phyloP scores from a whole-genome alignment of 129 eudicot genomes.

The Centella asiatica region DNA sequence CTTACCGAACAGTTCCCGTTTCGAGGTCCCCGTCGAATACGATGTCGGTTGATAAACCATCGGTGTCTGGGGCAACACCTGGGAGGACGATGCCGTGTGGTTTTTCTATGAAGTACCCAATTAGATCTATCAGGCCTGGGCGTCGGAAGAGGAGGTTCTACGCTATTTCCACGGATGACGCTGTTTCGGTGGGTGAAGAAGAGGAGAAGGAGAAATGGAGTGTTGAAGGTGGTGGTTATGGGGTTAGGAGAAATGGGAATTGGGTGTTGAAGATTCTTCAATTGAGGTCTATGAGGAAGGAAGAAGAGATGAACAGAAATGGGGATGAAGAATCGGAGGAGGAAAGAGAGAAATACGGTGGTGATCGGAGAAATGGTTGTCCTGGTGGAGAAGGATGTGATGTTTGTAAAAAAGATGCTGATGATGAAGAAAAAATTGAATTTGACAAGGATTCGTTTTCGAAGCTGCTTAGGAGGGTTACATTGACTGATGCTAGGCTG shows the following conservation, averaged over 20 bases:
- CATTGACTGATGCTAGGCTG: conserved; percentile 70
- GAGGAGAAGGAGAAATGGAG: conserved; percentile 15
- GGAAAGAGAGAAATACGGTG: conserved; percentile 7
- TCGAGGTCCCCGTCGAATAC: conserved; percentile 27
- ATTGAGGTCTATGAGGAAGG: conserved; percentile 56
- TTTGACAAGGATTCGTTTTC: conserved; percentile 65
- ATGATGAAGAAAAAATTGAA: conserved; percentile 29
- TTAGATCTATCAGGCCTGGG: conserved; percentile 55
- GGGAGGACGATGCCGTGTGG: conserved; percentile 42
- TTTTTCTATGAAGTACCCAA: conserved; percentile 55
- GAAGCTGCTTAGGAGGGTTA: conserved; percentile 65
- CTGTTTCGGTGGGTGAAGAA: conserved; percentile 39
- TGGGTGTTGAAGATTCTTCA: conserved; percentile 82
- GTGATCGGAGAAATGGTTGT: neutral
- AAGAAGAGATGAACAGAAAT: conserved; percentile 2
- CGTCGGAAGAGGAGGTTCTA: conserved; percentile 33
- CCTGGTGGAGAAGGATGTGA: conserved; percentile 31
- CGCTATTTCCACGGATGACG: conserved; percentile 59
- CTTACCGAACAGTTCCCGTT: conserved; percentile 35
- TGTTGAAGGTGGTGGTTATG: conserved; percentile 2
- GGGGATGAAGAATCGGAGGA: conserved; percentile 15
- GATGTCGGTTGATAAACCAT: conserved; percentile 30
- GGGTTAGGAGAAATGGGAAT: conserved; percentile 30
- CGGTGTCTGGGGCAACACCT: conserved; percentile 20
- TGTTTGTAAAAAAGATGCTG: conserved; percentile 35